phyloP scores from a whole-genome alignment of 106 monocot genomes.

The Acanthochlamys bracteata region DNA sequence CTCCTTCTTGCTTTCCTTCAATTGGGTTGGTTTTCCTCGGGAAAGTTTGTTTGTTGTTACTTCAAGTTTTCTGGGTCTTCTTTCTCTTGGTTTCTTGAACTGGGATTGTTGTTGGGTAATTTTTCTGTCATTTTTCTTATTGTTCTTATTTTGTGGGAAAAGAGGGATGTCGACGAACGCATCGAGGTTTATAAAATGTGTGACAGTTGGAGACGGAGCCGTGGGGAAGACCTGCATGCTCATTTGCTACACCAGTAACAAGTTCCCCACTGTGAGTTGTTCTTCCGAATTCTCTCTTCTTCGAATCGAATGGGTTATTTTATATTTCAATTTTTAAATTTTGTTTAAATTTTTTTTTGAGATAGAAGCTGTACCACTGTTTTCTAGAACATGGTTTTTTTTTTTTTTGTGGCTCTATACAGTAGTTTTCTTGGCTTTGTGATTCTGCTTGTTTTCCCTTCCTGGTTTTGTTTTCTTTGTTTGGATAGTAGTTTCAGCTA shows the following conservation, averaged over 20 bases:
- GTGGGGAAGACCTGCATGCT: constrained; percentile 98
- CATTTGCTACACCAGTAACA: constrained; percentile 99
- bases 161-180: constrained; percentile 52
- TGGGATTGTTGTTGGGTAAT: too few relatives aligned
- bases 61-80: neutral
- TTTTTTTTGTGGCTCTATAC: too few relatives aligned
- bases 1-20: neutral
- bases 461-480: too few relatives aligned
- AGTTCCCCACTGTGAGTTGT: constrained; percentile 71
- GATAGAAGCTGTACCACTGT: too few relatives aligned
- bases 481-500: too few relatives aligned
- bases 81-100: neutral
- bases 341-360: too few relatives aligned
- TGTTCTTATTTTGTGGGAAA: neutral
- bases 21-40: neutral
- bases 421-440: too few relatives aligned
- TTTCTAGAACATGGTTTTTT: too few relatives aligned
- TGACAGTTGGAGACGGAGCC: constrained; percentile 88
- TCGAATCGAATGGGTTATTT: constrained; percentile 6
- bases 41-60: neutral
- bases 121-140: neutral
- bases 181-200: constrained; percentile 90
- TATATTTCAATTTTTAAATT: neutral
- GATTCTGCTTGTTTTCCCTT: too few relatives aligned
- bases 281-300: neutral